A percentile compares a stretch with the other conserved stretches of the same genome.
Conservation (phyloP, 306 rosid genomes). For the Vicia faba region DNA sequence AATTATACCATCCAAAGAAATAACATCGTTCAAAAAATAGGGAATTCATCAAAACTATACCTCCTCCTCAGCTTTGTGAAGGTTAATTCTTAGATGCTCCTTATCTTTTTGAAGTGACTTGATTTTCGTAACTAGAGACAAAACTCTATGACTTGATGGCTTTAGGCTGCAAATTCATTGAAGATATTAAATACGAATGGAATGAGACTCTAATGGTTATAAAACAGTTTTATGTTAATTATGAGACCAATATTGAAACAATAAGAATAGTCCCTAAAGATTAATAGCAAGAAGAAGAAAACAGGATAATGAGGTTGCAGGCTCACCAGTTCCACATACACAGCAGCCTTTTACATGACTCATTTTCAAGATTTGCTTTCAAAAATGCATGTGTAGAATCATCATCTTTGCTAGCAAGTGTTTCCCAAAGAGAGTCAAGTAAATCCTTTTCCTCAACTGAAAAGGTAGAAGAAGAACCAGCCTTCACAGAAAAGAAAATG, state of each 20-base stretch:
- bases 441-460: conserved; percentile 50
- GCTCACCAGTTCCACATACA: conserved; percentile 77
- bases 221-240: too few relatives aligned
- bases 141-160: conserved; percentile 61
- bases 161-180: conserved; percentile 55
- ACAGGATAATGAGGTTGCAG: neutral
- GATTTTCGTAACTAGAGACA: conserved; percentile 67
- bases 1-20: conserved; percentile 23
- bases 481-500: conserved; percentile 47
- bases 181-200: too few relatives aligned
- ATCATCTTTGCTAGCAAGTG: conserved; percentile 47
- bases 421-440: conserved; percentile 68
- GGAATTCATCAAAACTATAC: conserved; percentile 43
- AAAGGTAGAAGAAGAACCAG: conserved; percentile 50
- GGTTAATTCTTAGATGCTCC: conserved; percentile 77
- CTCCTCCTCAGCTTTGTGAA: conserved; percentile 90
- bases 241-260: neutral
- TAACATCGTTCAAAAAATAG: neutral
- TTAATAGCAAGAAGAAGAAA: neutral
- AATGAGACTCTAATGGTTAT: too few relatives aligned
- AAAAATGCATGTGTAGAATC: conserved; percentile 58
- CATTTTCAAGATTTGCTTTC: conserved; percentile 60
- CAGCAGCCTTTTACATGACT: conserved; percentile 61
- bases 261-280: conserved; percentile 18
- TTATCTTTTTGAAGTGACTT: conserved; percentile 75